Evolutionary conservation across 2,329 filamentous ascomycete genomes (phyloP).

Genomic region (Paecilomyces fulvus): DNA sequence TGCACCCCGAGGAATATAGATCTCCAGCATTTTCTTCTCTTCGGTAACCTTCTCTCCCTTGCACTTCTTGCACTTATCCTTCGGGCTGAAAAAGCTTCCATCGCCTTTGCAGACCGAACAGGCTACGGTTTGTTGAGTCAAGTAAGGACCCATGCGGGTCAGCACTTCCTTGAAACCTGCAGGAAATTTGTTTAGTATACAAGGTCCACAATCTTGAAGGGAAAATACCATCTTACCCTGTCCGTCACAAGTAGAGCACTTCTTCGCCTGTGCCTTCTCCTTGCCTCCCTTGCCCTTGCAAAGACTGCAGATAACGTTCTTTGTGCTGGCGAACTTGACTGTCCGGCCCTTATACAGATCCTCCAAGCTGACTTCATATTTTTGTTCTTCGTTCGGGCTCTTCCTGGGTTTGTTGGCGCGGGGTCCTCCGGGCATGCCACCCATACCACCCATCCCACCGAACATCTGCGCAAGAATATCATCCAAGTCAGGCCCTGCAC

Average conservation of each 20-base stretch:
- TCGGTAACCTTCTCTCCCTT: constrained; percentile 82
- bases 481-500: constrained; percentile 66
- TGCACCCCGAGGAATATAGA: constrained; percentile 87
- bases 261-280: constrained; percentile 75
- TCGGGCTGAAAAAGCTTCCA: constrained; percentile 86
- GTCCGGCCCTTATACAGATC: constrained; percentile 99
- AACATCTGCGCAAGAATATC: constrained; percentile 95
- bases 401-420: constrained; percentile 44
- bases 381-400: constrained; percentile 77
- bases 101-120: constrained; percentile 78
- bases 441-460: constrained; percentile 40
- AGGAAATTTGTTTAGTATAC: constrained; percentile 3
- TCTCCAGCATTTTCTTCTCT: constrained; percentile 88
- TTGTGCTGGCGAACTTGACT: constrained; percentile 90
- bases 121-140: constrained; percentile 68
- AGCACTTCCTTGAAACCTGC: constrained; percentile 63
- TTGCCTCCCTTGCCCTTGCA: constrained; percentile 90
- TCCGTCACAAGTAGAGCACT: constrained; percentile 79
- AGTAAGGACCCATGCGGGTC: constrained; percentile 74
- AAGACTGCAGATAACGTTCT: constrained; percentile 77
- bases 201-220: neutral
- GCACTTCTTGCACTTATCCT: constrained; percentile 98
- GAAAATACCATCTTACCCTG: constrained; percentile 42
- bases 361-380: constrained; percentile 84
- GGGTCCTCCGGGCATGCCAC: constrained; percentile 48